Evolutionary conservation across 305 asterid species (phyloP).

Genomic region (Solanum hybrid): DNA sequence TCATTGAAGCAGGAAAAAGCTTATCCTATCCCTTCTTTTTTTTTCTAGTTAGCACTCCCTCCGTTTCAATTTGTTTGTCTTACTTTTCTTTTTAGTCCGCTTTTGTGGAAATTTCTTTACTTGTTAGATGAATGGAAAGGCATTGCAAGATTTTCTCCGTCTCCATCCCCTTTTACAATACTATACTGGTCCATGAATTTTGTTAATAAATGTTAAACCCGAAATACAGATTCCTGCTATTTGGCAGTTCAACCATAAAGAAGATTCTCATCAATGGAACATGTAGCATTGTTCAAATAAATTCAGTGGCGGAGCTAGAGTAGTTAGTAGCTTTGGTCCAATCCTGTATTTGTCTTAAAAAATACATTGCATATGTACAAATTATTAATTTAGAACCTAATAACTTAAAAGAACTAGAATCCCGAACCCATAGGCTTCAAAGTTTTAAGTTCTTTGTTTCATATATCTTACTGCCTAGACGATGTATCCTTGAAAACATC

Average conservation of each 20-base stretch:
- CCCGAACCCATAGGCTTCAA: neutral
- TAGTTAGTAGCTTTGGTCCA: neutral
- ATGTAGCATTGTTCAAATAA: neutral
- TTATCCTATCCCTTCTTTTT: neutral
- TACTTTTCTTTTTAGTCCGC: neutral
- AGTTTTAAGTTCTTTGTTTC: neutral
- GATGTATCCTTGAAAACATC: no score
- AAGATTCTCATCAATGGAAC: neutral
- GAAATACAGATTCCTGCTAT: neutral
- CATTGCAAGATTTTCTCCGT: neutral
- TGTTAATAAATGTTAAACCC: neutral
- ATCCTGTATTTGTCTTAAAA: neutral
- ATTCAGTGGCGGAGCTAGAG: neutral
- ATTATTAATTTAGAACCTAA: neutral
- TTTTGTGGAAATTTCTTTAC: neutral
- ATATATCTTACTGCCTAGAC: neutral
- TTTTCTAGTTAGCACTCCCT: neutral
- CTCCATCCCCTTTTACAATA: neutral
- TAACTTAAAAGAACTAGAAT: neutral
- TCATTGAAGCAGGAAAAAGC: neutral
- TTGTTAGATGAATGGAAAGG: neutral
- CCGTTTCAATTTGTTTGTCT: neutral
- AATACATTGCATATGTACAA: neutral
- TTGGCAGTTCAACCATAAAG: neutral
- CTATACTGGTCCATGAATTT: neutral